Conservation (phyloP, 75 land plant species). For the Pseudotsuga menziesii region DNA sequence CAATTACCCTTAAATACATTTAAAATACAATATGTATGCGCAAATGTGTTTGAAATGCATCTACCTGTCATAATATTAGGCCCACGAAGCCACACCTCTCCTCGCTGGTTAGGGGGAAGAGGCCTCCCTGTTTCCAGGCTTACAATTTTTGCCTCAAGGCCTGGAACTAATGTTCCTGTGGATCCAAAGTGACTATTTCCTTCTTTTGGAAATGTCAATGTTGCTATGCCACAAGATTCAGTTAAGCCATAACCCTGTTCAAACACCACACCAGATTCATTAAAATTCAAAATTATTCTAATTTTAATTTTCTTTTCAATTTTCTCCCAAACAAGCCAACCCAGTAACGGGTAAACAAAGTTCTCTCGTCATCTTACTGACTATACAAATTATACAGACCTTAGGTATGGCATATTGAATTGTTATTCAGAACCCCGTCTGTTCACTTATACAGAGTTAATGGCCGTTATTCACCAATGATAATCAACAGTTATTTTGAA, state of each 20-base stretch:
- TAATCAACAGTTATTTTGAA: too few relatives aligned
- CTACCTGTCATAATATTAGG: conserved; percentile 85
- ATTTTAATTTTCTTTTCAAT: background rate
- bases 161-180: conserved; percentile 53
- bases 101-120: conserved; percentile 63
- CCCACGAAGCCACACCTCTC: conserved; percentile 84
- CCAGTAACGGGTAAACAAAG: background rate
- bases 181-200: conserved; percentile 45
- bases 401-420: too few relatives aligned
- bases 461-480: too few relatives aligned
- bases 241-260: conserved; percentile 94
- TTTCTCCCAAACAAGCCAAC: background rate
- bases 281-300: background rate
- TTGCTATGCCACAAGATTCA: conserved; percentile 62
- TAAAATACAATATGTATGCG: background rate
- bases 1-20: background rate
- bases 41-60: background rate
- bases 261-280: background rate
- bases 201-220: conserved; percentile 26
- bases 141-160: conserved; percentile 59
- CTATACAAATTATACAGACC: background rate
- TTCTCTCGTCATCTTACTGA: background rate
- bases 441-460: too few relatives aligned
- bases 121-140: conserved; percentile 36
- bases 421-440: too few relatives aligned